phyloP scores from a whole-genome alignment of 495 filamentous ascomycete species.

The Trichoderma orchidacearum region DNA sequence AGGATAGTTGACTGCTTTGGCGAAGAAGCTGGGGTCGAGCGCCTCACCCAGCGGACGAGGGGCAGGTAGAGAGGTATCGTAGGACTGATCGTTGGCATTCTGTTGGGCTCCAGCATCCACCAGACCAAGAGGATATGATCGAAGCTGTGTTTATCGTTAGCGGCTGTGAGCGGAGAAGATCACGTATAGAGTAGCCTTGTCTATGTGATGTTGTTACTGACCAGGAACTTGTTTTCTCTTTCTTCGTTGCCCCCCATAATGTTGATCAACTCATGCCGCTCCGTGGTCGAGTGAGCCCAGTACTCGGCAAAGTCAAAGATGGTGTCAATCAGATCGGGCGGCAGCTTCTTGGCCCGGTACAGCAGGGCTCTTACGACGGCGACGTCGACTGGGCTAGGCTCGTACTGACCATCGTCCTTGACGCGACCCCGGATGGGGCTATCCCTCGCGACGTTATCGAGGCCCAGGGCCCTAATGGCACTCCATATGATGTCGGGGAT shows the following conservation, averaged over 20 bases:
- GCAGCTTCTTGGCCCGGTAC: conserved; percentile 26
- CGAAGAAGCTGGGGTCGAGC: conserved; percentile 15
- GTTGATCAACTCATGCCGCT: not conserved
- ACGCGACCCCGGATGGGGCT: not conserved
- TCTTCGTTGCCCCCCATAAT: conserved; percentile 5
- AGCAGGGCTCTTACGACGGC: conserved; percentile 30
- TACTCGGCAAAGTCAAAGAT: conserved; percentile 60
- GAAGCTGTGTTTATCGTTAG: conserved; percentile 16
- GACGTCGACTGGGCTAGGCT: conserved; percentile 29
- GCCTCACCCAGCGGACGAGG: conserved; percentile 13
- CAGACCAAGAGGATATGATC: conserved; percentile 26
- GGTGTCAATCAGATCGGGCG: conserved; percentile 50
- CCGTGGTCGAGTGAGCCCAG: conserved; percentile 40
- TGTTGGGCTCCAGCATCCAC: conserved; percentile 4
- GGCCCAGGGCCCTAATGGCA: not conserved
- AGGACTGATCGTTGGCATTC: conserved; percentile 1
- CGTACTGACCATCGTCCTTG: conserved; percentile 1
- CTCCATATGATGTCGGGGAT: not conserved
- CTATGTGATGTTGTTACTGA: conserved; percentile 9
- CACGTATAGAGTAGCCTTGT: not conserved
- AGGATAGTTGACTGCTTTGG: conserved; percentile 15
- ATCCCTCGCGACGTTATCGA: not conserved
- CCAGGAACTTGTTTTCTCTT: conserved; percentile 23
- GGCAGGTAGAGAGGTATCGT: conserved; percentile 4
- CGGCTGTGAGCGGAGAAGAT: not conserved